These are phyloP conservation scores for Camelina neglecta DNA, from an alignment of 345 rosid species.

Conservation along the genomic window DNA sequence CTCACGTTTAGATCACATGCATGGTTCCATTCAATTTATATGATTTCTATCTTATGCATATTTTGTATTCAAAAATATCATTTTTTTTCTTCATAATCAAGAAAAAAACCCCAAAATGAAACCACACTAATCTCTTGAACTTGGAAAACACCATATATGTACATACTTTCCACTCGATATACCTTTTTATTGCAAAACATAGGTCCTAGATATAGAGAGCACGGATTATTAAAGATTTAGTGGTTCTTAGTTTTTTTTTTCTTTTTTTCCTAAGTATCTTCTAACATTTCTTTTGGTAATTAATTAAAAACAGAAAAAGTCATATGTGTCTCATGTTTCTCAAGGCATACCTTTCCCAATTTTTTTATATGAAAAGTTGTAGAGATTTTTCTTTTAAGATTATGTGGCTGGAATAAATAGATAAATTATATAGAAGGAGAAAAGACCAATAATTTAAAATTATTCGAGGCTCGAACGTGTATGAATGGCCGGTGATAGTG, in stretches of 20 bases:
- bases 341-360: conserved; percentile 3
- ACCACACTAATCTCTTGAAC: not conserved
- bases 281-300: not conserved
- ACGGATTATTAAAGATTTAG: not conserved
- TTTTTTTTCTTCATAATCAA: not conserved
- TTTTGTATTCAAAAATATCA: not conserved
- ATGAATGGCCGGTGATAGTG: conserved; percentile 32
- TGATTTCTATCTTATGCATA: not conserved
- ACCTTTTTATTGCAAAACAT: not conserved
- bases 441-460: not conserved
- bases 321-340: conserved; percentile 28
- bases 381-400: not conserved
- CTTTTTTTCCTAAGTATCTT: not conserved
- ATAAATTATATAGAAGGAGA: not conserved
- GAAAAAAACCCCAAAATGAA: not conserved
- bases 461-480: conserved; percentile 13
- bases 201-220: not conserved
- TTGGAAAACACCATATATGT: not conserved
- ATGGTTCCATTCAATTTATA: not conserved
- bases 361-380: not conserved
- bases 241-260: not conserved
- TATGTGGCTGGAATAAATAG: not conserved
- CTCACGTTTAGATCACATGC: not conserved
- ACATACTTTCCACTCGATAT: not conserved
- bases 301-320: conserved; percentile 1